Percentiles rank a stretch among this genome's conserved stretches.
These are phyloP conservation scores for Cymbopogon citratus DNA, from an alignment of 176 grass and related monocot species.

Conservation along the genomic window DNA sequence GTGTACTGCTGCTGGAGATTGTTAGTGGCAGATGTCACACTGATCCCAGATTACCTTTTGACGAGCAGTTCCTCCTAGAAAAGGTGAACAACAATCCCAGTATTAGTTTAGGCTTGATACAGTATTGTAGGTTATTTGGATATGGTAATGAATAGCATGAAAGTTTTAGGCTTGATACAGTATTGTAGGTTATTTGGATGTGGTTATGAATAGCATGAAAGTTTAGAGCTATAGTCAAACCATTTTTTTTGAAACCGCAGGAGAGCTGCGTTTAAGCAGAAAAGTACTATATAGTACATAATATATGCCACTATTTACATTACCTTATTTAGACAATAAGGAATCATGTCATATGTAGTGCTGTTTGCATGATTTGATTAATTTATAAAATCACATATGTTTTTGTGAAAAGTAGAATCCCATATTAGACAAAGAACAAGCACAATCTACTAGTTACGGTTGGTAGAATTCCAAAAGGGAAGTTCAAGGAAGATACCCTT, in stretches of 20 bases:
- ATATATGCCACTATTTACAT: neutral
- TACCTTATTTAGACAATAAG: neutral
- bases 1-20: slow-evolving; percentile 67
- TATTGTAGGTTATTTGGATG: neutral
- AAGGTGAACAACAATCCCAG: slow-evolving; percentile 32
- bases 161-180: neutral
- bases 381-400: slow-evolving; percentile 1
- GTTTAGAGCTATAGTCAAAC: neutral
- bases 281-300: neutral
- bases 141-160: neutral
- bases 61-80: slow-evolving; percentile 77
- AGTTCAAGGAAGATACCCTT: slow-evolving; percentile 14
- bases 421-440: neutral
- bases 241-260: slow-evolving; percentile 11
- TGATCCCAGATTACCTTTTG: slow-evolving; percentile 43
- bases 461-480: neutral
- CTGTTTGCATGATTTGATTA: neutral
- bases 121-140: neutral
- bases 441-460: neutral
- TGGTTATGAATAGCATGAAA: neutral
- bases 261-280: neutral
- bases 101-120: neutral
- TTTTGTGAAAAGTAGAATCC: neutral
- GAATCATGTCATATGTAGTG: neutral
- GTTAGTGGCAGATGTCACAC: slow-evolving; percentile 63